Evolutionary conservation across 2,329 filamentous ascomycete genomes (phyloP).

Genomic region (Clonostachys rhizophaga): DNA sequence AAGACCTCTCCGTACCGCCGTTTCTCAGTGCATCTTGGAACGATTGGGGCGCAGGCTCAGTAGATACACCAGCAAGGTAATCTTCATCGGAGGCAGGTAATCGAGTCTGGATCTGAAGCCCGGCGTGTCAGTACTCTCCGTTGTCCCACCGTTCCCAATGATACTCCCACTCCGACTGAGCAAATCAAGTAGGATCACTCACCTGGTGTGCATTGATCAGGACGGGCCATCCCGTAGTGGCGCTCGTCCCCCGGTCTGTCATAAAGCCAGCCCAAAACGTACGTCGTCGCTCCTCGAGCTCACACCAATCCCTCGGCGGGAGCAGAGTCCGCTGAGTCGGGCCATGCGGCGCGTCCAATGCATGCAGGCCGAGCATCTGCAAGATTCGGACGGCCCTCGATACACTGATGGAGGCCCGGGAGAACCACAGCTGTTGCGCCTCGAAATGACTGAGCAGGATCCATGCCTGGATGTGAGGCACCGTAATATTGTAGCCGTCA

Average conservation of each 20-base stretch:
- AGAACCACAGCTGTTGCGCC: conserved; percentile 77
- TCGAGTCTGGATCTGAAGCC: conserved; percentile 59
- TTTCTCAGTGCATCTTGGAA: conserved; percentile 58
- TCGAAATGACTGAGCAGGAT: conserved; percentile 68
- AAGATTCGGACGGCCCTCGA: conserved; percentile 64
- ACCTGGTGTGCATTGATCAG: conserved; percentile 67
- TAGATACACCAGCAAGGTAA: conserved; percentile 52
- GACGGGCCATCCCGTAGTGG: conserved; percentile 85
- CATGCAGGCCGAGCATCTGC: conserved; percentile 77
- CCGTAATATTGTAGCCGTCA: conserved; percentile 30
- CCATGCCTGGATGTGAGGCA: conserved; percentile 76
- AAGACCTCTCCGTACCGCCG: conserved; percentile 43
- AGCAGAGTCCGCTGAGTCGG: conserved; percentile 68
- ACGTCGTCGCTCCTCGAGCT: conserved; percentile 66
- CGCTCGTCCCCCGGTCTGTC: conserved; percentile 74
- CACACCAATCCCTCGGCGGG: conserved; percentile 73
- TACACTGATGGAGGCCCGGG: conserved; percentile 74
- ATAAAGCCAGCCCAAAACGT: conserved; percentile 80
- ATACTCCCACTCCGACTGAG: neutral
- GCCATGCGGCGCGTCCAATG: conserved; percentile 56
- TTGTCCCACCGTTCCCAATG: too few relatives aligned
- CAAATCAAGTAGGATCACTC: conserved; percentile 5
- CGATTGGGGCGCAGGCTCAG: conserved; percentile 46
- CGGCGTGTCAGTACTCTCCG: conserved; percentile 2
- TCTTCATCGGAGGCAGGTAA: conserved; percentile 72